Evolutionary conservation across 768 basidiomycete species (phyloP), one percentile per base, ranked within the genome.

Genomic region (Lentinus tigrinus): DNA sequence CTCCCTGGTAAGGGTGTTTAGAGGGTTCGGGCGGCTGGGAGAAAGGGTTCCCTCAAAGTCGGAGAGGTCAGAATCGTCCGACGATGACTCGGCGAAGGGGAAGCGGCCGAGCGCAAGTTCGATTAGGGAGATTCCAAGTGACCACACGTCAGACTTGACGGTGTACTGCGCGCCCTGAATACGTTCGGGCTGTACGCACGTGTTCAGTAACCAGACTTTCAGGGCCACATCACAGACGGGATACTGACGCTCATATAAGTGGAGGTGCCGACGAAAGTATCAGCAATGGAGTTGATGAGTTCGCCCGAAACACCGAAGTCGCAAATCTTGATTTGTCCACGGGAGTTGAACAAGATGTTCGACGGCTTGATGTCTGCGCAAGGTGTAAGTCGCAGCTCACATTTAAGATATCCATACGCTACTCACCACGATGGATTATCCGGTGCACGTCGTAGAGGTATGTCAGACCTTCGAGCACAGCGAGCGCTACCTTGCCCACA

Each of bases 81-180:
- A 84, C 38, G 79, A 77, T 3, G 87, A 87, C 68, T 93, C 89
- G 43, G 93, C 87, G 76, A 98, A 99, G 23, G 97, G 97, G 81
- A 99, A 99, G 37, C 94, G 89, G 16, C 96, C 97, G 31, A 96
- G 84, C 0, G 95, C 97, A 40, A 99, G 85, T 75, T 99, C 97
- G 71, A 98, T 95, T 47, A 99, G 80, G 8, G 95, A 92, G 69
- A 99, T 94, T 28, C 97, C 97, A 43, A 98, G 83, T 0, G 96
- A 98, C 97, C 97, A 99, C 4, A 98, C 96, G 67, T 99, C 97
- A 3, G 95, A 98, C 74, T 98, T 98, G 73, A 99, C 96, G 27
- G 94, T 95, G 73, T 99, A 98, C 69, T 93, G 92, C 1, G 94
- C 94, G 49, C 97, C 97, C 75, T 98, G 96, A 77, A 99, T 98